Base-by-base conservation (phyloP, 1,139 yeast genomes). In the Yamadazyma siamensis region DNA sequence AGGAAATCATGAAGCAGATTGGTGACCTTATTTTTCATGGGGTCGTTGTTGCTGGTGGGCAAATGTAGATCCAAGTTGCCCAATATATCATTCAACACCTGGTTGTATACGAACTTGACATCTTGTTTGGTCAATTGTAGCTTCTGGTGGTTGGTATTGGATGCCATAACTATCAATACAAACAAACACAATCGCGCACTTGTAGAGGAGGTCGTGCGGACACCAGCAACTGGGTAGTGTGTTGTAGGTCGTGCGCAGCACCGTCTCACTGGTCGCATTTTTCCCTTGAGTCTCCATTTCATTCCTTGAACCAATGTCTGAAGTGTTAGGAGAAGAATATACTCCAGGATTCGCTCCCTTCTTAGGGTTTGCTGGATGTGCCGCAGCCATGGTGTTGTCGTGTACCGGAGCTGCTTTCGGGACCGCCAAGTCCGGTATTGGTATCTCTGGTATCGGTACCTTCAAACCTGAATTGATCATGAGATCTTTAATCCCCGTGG, bases 361-460 rank as follows among this genome's bases (percentile, higher is more conserved):
- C 59, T 80, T 89, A 55, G 97, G 97, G 28, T 87, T 88, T 60
- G 95, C 95, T 25, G 95, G 94, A 32, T 88, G 96, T 65, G 87
- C 94, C 5, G 80, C 87, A 31, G 95, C 96, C 33, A 85, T 87
- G 84, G 75, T 86, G 23, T 70, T 89, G 41, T 82, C 94, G 28
- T 84, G 94, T 56, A 80, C 89, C 15, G 98, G 99, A 39, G 98
- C 98, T 16, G 96, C 97, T 40, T 82, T 88, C 46, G 99, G 99
- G 33, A 91, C 98, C 10, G 97, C 97, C 44, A 94, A 94, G 64
- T 86, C 96, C 26, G 99, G 99, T 39, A 84, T 94, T 46, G 99
- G 98, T 71, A 94, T 91, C 59, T 64, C 91, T 17, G 94, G 94
- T 72, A 81, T 83, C 40, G 91, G 91, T 67, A 80, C 89, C 23